Percentiles rank a stretch among this genome's conserved stretches.
phyloP scores from a whole-genome alignment of 805 yeast genomes.

The Cyberlindnera xishuangbannaensis region DNA sequence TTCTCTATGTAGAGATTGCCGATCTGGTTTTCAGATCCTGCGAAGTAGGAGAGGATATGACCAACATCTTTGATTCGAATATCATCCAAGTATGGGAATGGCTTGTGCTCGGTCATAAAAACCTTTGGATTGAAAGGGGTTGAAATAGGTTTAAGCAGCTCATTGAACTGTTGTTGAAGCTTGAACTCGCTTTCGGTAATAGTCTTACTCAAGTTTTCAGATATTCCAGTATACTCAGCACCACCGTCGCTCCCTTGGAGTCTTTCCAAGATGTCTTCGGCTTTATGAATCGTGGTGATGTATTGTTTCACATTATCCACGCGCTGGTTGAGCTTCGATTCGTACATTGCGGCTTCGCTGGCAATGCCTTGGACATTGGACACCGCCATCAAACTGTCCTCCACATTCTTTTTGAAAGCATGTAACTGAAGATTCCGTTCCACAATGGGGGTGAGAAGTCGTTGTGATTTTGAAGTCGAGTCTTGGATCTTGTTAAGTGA shows the following conservation, averaged over 20 bases:
- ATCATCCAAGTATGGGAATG: constrained; percentile 36
- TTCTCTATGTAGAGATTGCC: constrained; percentile 34
- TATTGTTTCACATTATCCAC: constrained; percentile 30
- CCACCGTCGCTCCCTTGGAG: constrained; percentile 27
- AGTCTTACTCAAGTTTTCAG: constrained; percentile 50
- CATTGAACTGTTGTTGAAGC: constrained; percentile 43
- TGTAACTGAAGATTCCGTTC: constrained; percentile 44
- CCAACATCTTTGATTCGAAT: constrained; percentile 32
- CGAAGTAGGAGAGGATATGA: constrained; percentile 42
- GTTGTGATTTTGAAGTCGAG: constrained; percentile 50
- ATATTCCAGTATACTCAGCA: constrained; percentile 60
- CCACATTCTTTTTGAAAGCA: constrained; percentile 29
- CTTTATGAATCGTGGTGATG: constrained; percentile 36
- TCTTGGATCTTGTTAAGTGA: constrained; percentile 50
- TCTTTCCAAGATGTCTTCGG: constrained; percentile 40
- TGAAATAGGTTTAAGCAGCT: constrained; percentile 34
- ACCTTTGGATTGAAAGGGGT: constrained; percentile 41
- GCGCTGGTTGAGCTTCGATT: constrained; percentile 29
- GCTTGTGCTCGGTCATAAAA: constrained; percentile 33
- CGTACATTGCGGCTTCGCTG: constrained; percentile 38
- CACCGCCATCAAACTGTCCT: constrained; percentile 43
- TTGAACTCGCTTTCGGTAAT: constrained; percentile 53
- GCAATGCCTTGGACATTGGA: constrained; percentile 46
- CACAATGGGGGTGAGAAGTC: constrained; percentile 66
- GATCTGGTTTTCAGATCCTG: constrained; percentile 26